Conservation (phyloP, 202 grass and related monocot species). For the Carex arenaria region DNA sequence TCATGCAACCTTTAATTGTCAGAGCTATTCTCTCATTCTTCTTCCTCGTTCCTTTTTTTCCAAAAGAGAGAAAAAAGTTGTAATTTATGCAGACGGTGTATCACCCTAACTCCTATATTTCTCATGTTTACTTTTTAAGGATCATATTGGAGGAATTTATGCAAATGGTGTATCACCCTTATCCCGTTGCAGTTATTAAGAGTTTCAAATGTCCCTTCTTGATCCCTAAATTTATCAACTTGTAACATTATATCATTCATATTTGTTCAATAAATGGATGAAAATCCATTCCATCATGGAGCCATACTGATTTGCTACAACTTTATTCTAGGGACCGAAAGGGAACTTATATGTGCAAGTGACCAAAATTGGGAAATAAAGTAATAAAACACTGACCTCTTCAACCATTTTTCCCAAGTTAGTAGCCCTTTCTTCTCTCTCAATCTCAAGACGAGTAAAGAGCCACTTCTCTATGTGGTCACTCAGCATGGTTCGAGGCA, state of each 20-base stretch:
- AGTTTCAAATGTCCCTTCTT: neutral
- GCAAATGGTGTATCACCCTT: neutral
- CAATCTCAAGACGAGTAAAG: slow-evolving; percentile 51
- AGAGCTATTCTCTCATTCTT: neutral
- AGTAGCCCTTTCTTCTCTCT: slow-evolving; percentile 55
- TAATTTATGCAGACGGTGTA: too few relatives aligned
- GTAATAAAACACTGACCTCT: slow-evolving; percentile 46
- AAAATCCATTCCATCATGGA: neutral
- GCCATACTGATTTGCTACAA: neutral
- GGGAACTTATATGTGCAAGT: neutral
- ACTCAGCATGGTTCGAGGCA: slow-evolving; percentile 71
- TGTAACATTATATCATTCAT: neutral
- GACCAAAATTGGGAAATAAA: neutral
- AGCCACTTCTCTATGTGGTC: slow-evolving; percentile 86
- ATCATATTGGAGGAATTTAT: neutral
- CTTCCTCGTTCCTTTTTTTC: neutral
- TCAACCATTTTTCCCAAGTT: slow-evolving; percentile 44
- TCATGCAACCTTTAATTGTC: neutral
- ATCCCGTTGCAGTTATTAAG: neutral
- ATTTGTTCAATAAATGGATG: neutral
- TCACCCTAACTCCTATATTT: neutral
- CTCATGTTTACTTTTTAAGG: neutral
- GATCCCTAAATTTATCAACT: neutral
- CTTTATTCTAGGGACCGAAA: neutral
- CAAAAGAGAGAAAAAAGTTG: neutral